These are phyloP conservation scores for Schwanniomyces sp. DNA, from an alignment of 805 yeast species.

Conservation along the genomic window DNA sequence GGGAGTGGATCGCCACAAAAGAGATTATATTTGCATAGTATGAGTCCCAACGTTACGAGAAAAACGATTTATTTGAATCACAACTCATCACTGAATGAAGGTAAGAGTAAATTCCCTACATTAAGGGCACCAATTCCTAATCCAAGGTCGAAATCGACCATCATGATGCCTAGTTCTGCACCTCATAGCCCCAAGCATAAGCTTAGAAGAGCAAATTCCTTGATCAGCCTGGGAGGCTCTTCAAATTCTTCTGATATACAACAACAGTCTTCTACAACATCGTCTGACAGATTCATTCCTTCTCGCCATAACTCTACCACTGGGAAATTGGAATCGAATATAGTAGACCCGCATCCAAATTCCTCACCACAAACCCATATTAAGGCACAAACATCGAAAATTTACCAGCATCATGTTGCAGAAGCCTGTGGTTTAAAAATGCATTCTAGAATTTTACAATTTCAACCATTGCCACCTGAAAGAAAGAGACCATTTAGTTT, in stretches of 20 bases:
- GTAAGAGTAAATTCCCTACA: slow-evolving; percentile 7
- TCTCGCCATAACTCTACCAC: slow-evolving; percentile 40
- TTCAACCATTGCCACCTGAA: slow-evolving; percentile 84
- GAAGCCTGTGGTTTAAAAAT: slow-evolving; percentile 90
- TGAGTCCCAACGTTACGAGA: slow-evolving; percentile 37
- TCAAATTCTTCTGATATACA: slow-evolving; percentile 26
- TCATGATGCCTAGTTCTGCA: slow-evolving; percentile 12
- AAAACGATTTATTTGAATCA: slow-evolving; percentile 22
- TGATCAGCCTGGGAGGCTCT: slow-evolving; percentile 25
- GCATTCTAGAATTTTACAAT: slow-evolving; percentile 80
- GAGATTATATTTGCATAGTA: slow-evolving; percentile 27
- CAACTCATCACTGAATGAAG: slow-evolving; percentile 4
- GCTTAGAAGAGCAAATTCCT: slow-evolving; percentile 34
- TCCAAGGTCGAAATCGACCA: slow-evolving; percentile 26
- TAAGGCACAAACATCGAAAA: slow-evolving; percentile 51
- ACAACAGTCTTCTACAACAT: slow-evolving; percentile 18
- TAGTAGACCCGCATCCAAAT: slow-evolving; percentile 40
- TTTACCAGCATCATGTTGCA: slow-evolving; percentile 81
- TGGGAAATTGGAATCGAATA: slow-evolving; percentile 35
- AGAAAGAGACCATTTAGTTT: slow-evolving; percentile 36
- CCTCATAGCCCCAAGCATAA: slow-evolving; percentile 24
- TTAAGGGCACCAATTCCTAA: slow-evolving; percentile 20
- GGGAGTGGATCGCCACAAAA: slow-evolving; percentile 19
- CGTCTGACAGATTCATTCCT: slow-evolving; percentile 44
- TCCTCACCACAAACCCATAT: slow-evolving; percentile 57